phyloP scores from a whole-genome alignment of 2,329 filamentous ascomycete species.

The Colletotrichum tropicicola region DNA sequence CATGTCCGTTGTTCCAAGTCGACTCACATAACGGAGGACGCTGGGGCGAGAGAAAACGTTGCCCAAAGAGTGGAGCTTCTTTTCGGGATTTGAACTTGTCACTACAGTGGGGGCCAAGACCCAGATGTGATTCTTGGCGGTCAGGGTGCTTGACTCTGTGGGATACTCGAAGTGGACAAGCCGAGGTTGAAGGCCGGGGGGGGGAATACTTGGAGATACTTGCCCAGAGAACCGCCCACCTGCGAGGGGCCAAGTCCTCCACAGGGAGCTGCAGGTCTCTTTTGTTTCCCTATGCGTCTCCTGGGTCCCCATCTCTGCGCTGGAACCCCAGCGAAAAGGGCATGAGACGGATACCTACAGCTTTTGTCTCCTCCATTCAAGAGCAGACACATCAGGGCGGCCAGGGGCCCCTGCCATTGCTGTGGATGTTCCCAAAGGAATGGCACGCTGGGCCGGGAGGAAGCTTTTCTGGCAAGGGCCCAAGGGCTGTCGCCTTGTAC shows the following conservation, averaged over 20 bases:
- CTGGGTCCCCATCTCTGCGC: not conserved
- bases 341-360: slow-evolving; percentile 1
- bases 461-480: not conserved
- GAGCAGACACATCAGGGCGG: slow-evolving; percentile 3
- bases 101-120: slow-evolving; percentile 9
- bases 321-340: not conserved
- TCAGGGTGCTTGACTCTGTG: not conserved
- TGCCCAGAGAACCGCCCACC: not conserved
- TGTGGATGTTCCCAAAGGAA: slow-evolving; percentile 26
- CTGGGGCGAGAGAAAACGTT: not conserved
- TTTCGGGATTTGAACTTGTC: slow-evolving; percentile 21
- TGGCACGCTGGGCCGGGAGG: slow-evolving; percentile 27
- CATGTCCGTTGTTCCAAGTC: slow-evolving; percentile 2
- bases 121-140: slow-evolving; percentile 10
- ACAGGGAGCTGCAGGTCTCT: not conserved
- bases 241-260: not conserved
- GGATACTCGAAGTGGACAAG: not conserved
- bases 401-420: slow-evolving; percentile 1
- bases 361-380: not conserved
- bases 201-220: not conserved
- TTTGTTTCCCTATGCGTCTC: not conserved
- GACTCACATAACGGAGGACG: not conserved
- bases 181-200: not conserved
- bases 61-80: slow-evolving; percentile 1
- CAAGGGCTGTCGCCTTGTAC: no score